phyloP scores from a whole-genome alignment of 2,329 filamentous ascomycete genomes.

The Calycina herbarum region DNA sequence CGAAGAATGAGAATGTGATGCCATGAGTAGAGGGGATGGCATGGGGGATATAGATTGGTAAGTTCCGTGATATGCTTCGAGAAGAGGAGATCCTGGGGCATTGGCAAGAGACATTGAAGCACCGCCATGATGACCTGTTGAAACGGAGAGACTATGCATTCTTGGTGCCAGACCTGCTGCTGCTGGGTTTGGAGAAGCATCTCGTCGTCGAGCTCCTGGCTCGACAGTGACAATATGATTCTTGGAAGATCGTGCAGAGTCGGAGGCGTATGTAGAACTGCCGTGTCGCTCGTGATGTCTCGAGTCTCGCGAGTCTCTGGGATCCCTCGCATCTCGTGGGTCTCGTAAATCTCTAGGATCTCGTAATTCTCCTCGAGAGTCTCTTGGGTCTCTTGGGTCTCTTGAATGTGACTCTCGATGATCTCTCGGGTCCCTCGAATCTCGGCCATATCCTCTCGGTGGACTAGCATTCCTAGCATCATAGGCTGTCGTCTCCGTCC shows the following conservation, averaged over 20 bases:
- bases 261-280: slow-evolving; percentile 12
- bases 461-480: slow-evolving; percentile 23
- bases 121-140: slow-evolving; percentile 31
- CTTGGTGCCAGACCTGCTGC: slow-evolving; percentile 26
- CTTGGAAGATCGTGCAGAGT: slow-evolving; percentile 23
- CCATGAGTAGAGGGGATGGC: slow-evolving; percentile 73
- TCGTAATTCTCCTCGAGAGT: slow-evolving; percentile 4
- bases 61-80: slow-evolving; percentile 90
- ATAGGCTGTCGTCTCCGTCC: slow-evolving; percentile 26
- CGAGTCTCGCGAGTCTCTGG: slow-evolving; percentile 1
- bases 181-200: slow-evolving; percentile 27
- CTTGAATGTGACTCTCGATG: background rate
- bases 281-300: slow-evolving; percentile 19
- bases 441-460: slow-evolving; percentile 11
- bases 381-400: background rate
- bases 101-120: slow-evolving; percentile 47
- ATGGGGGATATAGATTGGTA: slow-evolving; percentile 95
- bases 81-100: slow-evolving; percentile 77
- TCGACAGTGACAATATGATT: slow-evolving; percentile 36
- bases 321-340: slow-evolving; percentile 1
- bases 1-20: slow-evolving; percentile 45
- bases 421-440: slow-evolving; percentile 5
- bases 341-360: slow-evolving; percentile 4
- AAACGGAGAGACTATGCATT: slow-evolving; percentile 36
- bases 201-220: slow-evolving; percentile 30